Conservation (phyloP, 176 grass and related monocot species). For the Urochloa ruziziensis region DNA sequence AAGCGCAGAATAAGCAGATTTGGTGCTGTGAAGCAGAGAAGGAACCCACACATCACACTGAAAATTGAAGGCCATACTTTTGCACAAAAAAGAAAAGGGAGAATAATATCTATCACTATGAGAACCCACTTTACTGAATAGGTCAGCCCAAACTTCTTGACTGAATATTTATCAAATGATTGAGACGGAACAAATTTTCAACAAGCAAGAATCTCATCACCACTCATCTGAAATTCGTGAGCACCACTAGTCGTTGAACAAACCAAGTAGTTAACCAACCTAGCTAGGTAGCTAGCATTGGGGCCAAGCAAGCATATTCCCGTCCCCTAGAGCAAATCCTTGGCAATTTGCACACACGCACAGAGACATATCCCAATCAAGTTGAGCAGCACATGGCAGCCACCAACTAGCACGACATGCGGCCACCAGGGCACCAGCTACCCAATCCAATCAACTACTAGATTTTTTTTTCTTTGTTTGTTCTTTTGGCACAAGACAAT, state of each 20-base stretch:
- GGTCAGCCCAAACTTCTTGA: neutral
- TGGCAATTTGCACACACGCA: neutral
- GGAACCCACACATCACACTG: neutral
- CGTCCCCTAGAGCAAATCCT: slow-evolving; percentile 19
- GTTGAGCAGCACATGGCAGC: slow-evolving; percentile 44
- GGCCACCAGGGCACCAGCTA: slow-evolving; percentile 38
- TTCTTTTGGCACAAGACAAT: neutral
- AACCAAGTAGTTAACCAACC: slow-evolving; percentile 30
- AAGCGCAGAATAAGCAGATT: neutral
- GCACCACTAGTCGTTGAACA: slow-evolving; percentile 26
- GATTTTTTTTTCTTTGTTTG: neutral
- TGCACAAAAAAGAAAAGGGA: neutral
- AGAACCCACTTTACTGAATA: neutral
- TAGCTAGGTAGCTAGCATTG: neutral
- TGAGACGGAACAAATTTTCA: neutral
- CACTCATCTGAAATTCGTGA: slow-evolving; percentile 22
- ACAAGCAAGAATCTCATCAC: slow-evolving; percentile 22
- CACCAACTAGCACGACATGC: slow-evolving; percentile 33
- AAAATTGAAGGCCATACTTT: neutral
- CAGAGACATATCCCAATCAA: slow-evolving; percentile 22
- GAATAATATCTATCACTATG: neutral
- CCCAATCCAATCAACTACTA: slow-evolving; percentile 11
- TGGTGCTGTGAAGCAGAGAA: neutral
- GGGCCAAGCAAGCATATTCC: slow-evolving; percentile 42
- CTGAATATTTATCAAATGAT: neutral